Base-by-base conservation (phyloP, 495 filamentous ascomycete genomes). In the Aspergillus nidulans region DNA sequence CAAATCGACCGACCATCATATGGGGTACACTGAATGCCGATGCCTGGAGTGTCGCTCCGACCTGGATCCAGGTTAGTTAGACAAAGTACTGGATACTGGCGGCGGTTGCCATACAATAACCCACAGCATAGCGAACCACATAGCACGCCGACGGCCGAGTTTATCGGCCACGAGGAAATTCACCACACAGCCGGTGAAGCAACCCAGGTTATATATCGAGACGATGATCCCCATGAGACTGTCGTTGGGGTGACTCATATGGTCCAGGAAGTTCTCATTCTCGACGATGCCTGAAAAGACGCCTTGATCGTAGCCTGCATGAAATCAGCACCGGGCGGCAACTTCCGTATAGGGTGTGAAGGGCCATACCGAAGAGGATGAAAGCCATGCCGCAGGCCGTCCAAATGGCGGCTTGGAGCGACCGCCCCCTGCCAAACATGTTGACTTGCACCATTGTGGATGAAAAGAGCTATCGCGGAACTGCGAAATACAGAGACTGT, bases 271-370 rank as follows among this genome's bases (percentile, higher is more conserved):
- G 45, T 77, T 69, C 4, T 74, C 61, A 49, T 76, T 76, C 21
- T 67, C 67, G 25, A 79, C 67, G 32, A 82, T 77, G 13, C 76
- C 76, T 39, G 68, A 71, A 61, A 81, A 80, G 6, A 81, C 73
- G 36, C 79, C 80, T 63, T 83, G 79, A 45, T 83, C 81, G 58
- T 82, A 82, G 13, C 79, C 74, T 63, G 15, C 28, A 44, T 10
- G 9, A 34, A 34, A 6, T 34, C 30, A 2, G 30, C 30, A 34
- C 9, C 9, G 15, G 26, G 26, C 26, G 9, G 26, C 9, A 28
- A 5, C 4, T 28, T 28, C 5, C 26, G 26, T 5, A 4, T 28
- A 9, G 10, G 15, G 30, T 34, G 20, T 18, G 9, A 1, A 13
- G 12, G n/a, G 1, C 3, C 41, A 39, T 53, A 60, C 61, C 61